These are phyloP conservation scores for Trypanosoma congolense DNA, from an alignment of 208 protist genomes.

Conservation along the genomic window DNA sequence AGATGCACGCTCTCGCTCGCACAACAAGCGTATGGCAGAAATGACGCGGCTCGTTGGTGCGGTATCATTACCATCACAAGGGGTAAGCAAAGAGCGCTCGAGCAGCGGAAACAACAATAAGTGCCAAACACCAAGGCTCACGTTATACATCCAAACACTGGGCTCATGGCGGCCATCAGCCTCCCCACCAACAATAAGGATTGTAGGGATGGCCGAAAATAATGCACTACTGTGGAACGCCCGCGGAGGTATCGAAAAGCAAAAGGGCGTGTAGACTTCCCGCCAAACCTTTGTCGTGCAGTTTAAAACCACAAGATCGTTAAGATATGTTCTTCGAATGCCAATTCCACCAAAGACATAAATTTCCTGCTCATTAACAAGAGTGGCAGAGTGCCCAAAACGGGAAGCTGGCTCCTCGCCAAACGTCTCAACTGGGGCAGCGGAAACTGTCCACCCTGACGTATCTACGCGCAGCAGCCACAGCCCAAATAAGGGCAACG, in stretches of 20 bases:
- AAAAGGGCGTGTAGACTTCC: constrained; percentile 62
- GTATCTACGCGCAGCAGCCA: constrained; percentile 36
- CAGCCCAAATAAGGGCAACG: constrained; percentile 46
- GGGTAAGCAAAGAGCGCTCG: constrained; percentile 14
- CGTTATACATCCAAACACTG: constrained; percentile 38
- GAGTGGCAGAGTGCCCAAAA: constrained; percentile 55
- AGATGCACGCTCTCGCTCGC: constrained; percentile 11
- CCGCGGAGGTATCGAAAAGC: constrained; percentile 36
- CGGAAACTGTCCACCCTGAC: constrained; percentile 20
- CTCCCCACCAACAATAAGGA: constrained; percentile 67
- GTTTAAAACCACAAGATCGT: constrained; percentile 66
- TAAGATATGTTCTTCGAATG: constrained; percentile 28
- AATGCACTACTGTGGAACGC: constrained; percentile 52
- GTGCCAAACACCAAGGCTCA: constrained; percentile 42
- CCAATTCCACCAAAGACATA: constrained; percentile 72
- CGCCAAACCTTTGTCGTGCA: constrained; percentile 62
- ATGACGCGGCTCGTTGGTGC: constrained; percentile 3
- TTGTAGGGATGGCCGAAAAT: constrained; percentile 9
- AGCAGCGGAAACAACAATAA: constrained; percentile 40
- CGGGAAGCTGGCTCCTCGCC: constrained; percentile 56
- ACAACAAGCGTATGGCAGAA: constrained; percentile 21
- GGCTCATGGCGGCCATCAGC: constrained; percentile 30
- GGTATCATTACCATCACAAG: not conserved
- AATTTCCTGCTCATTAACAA: constrained; percentile 26
- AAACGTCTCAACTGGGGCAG: constrained; percentile 36